phyloP scores from a whole-genome alignment of 164 flowering plant genomes.

The Umbilicus rupestris region DNA sequence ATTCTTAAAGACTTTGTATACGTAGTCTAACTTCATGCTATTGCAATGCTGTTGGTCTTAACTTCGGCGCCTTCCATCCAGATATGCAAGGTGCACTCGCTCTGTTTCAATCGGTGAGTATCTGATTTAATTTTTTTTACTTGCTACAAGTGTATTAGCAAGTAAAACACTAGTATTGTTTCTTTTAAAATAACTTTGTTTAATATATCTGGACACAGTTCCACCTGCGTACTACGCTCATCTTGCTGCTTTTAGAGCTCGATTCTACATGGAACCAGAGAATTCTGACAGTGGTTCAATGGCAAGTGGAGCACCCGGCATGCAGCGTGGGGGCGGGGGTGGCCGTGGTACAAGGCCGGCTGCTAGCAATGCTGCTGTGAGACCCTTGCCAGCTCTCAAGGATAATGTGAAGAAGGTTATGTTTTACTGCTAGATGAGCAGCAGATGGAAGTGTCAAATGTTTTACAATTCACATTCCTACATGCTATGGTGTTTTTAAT shows the following conservation, averaged over 20 bases:
- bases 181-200: too few species aligned
- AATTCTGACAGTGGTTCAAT: constrained; percentile 66
- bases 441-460: too few species aligned
- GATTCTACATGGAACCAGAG: constrained; percentile 80
- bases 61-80: constrained; percentile 13
- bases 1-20: background rate
- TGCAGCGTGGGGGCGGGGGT: constrained; percentile 18
- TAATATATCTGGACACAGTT: too few species aligned
- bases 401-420: constrained; percentile 71
- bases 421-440: constrained; percentile 46
- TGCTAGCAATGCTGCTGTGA: constrained; percentile 37
- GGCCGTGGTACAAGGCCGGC: constrained; percentile 39
- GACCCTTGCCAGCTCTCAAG: constrained; percentile 63
- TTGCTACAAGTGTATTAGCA: too few species aligned
- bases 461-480: too few species aligned
- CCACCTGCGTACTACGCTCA: constrained; percentile 87
- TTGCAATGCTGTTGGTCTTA: background rate
- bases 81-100: constrained; percentile 79
- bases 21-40: background rate
- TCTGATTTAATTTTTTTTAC: background rate
- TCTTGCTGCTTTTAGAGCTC: constrained; percentile 71
- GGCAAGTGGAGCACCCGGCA: constrained; percentile 47
- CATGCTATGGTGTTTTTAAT: too few species aligned
- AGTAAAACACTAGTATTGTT: too few species aligned
- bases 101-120: constrained; percentile 71